These are phyloP conservation scores for Ceratocystis destructans DNA, from an alignment of 2,329 filamentous ascomycete genomes.

Conservation along the genomic window DNA sequence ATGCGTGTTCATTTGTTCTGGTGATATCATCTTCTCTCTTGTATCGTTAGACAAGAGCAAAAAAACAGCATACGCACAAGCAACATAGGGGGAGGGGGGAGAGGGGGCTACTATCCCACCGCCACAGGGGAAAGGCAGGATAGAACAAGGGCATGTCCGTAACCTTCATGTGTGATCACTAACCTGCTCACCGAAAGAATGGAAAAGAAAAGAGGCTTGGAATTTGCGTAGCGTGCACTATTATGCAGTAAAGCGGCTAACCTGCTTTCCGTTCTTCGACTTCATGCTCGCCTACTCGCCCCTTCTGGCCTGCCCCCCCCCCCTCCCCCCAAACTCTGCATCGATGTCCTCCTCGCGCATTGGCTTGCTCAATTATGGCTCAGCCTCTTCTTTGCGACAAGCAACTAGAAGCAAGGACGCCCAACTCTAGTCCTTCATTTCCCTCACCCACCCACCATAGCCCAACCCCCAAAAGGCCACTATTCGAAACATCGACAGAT, in stretches of 20 bases:
- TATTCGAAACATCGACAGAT: constrained; percentile 8
- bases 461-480: background rate
- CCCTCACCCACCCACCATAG: background rate
- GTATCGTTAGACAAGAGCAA: background rate
- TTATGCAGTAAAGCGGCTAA: background rate
- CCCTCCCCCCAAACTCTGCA: background rate
- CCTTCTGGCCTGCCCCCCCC: background rate
- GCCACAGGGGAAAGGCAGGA: background rate
- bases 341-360: background rate
- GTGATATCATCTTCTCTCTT: too few species aligned
- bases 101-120: background rate
- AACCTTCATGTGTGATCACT: background rate
- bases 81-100: background rate
- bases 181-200: background rate
- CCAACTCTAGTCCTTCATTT: constrained; percentile 1
- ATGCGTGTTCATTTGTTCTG: too few species aligned
- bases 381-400: constrained; percentile 2
- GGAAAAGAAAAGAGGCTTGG: too few species aligned
- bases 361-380: background rate
- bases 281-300: background rate
- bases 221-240: too few species aligned
- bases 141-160: background rate
- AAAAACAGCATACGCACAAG: background rate
- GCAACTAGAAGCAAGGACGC: background rate
- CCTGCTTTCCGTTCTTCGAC: background rate